A percentile compares a stretch with the other conserved stretches of the same genome.
These are phyloP conservation scores for Plasmodium chabaudi DNA, from an alignment of 169 alveolate genomes.

Conservation along the genomic window DNA sequence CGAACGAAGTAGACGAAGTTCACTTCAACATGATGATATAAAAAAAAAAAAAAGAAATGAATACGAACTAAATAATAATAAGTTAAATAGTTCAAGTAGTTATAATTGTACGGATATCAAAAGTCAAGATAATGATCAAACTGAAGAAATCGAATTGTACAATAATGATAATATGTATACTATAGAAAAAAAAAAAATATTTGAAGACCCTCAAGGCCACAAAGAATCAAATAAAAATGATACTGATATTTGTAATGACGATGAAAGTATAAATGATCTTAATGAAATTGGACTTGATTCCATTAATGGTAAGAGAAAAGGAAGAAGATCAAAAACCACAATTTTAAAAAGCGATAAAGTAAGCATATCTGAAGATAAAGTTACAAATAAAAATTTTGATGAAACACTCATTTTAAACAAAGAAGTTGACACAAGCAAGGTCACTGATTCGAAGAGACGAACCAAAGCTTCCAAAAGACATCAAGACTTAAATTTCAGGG, in stretches of 20 bases:
- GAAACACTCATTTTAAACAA: slow-evolving; percentile 6
- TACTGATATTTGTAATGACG: background rate
- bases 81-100: too few species aligned
- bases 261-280: background rate
- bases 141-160: too few species aligned
- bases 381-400: slow-evolving; percentile 2
- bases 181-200: too few species aligned
- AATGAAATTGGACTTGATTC: too few species aligned
- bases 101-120: too few species aligned
- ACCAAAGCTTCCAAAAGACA: slow-evolving; percentile 15
- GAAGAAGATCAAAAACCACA: slow-evolving; percentile 41
- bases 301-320: slow-evolving; percentile 26
- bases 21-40: too few species aligned
- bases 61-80: too few species aligned
- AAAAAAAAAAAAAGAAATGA: too few species aligned
- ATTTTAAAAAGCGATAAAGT: slow-evolving; percentile 9
- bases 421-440: background rate
- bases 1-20: too few species aligned
- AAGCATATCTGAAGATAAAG: background rate
- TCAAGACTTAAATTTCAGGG: slow-evolving; percentile 14
- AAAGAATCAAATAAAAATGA: background rate
- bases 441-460: background rate
- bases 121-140: too few species aligned
- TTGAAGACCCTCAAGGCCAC: background rate
- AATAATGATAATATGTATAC: too few species aligned